Evolutionary conservation across 164 flowering plant genomes (phyloP), one percentile per base, ranked within the genome.

Genomic region (Nymphaea thermarum): DNA sequence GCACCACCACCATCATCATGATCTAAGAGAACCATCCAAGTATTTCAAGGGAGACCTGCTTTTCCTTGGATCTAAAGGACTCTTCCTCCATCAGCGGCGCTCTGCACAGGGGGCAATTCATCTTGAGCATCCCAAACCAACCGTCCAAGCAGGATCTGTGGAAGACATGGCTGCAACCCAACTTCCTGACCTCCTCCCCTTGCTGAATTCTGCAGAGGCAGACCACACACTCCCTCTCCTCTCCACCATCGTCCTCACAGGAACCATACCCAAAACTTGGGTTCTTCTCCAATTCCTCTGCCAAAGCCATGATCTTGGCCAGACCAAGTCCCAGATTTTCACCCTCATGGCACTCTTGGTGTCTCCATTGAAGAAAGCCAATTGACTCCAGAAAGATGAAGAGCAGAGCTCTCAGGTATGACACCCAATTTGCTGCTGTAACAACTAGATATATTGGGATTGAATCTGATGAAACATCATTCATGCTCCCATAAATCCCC

Each of bases 31-130:
- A 77, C 84, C 84, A 80, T 7, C 68, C 3, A 61, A 77, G 18
- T 18, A 80, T 70, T 47, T 77, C 83, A 4, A 64, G 67, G 4
- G 73, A 70, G 55, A 80, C 72, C 66, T 82, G 80, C 63, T 70
- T 66, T 61, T 71, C 71, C 60, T 74, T 42, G 43, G 41, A 42
- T 4, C 25, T 43, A 43, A 78, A 70, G 65, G 77, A 68, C 67
- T 70, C 65, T 2, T 74, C 75, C 5, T 77, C 57, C 7, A 74
- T 67, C 42, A 85, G 64, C 5, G 83, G 80, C 12, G 81, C 75
- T 8, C 97, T 83, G 65, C 97, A 91, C 6, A 91, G 84, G 6
- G 97, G 97, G 75, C 97, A 91, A 61, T 64, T 82, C 71, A 85
- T 78, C 70, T 87, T 82, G 64, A 73, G 80, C 57, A 78, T 84